Evolutionary conservation across 257 asterid species (phyloP), one percentile per base, ranked within the genome.

Genomic region (Solanum ossicruentum): DNA sequence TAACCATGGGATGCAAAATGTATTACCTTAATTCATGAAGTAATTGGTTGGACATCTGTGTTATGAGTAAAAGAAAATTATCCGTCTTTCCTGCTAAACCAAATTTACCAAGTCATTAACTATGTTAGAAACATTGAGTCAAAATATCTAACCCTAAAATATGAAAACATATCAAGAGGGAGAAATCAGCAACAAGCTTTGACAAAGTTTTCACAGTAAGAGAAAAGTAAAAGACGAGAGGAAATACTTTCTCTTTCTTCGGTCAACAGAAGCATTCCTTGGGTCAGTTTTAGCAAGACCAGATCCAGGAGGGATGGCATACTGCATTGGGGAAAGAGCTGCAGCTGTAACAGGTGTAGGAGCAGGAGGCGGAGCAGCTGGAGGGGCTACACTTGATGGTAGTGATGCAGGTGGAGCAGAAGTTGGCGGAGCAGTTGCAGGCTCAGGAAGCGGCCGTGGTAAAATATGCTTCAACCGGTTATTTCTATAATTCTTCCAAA

Each of bases 391-490:
- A 3, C 90, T 20, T 18, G 98, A 80, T 18, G 92, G 93, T 86
- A 89, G 82, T 23, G 92, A 87, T 57, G 95, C 90, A 75, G 92
- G 93, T 63, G 90, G 91, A 52, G 75, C 89, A 45, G 93, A 83
- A 84, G 93, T 86, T 58, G 93, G 77, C 16, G 92, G 88, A 73
- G 90, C 91, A 84, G 73, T 79, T 36, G 84, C 66, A 70, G 94
- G 86, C 85, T 94, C 98, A 55, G 98, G 98, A 85, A 92, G 96
- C 18, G 98, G 94, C 87, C 93, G 92, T 17, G 98, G 97, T 18
- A 92, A 89, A 87, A 97, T 97, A 92, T 97, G 99, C 93, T 97
- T 97, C 93, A 97, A 89, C 85, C 96, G 91, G 80, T 95, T 97
- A 90, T 92, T 93, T 92, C 98, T 88, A 82, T 95, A 93, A 87